Evolutionary conservation across 2,329 filamentous ascomycete species (phyloP).

Genomic region (Blastomyces emzantsi): DNA sequence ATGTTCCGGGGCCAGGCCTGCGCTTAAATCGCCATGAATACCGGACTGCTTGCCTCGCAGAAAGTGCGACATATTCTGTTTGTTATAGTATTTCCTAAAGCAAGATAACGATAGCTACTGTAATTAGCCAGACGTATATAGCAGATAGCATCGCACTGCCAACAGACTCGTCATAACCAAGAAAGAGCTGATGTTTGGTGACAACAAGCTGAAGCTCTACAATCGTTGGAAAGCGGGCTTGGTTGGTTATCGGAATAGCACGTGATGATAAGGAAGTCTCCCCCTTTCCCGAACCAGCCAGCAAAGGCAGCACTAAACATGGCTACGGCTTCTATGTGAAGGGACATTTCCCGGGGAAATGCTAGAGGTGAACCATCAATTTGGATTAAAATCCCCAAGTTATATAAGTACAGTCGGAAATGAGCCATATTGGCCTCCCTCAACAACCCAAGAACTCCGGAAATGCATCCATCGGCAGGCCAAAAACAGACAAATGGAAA

Average conservation of each 20-base stretch:
- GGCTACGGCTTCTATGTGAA: background rate
- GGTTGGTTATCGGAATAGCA: background rate
- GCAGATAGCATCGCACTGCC: background rate
- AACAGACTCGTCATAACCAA: background rate
- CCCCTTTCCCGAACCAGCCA: background rate
- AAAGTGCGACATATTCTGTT: slow-evolving; percentile 66
- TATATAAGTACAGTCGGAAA: slow-evolving; percentile 2
- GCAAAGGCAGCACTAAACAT: background rate
- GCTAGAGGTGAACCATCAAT: background rate
- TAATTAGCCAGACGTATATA: background rate
- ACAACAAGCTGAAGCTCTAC: background rate
- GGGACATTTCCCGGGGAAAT: background rate
- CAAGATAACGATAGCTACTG: background rate
- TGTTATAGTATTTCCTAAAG: background rate
- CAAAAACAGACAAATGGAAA: background rate
- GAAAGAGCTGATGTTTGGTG: background rate
- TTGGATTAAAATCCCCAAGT: background rate
- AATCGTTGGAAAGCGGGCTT: background rate
- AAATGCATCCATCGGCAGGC: background rate
- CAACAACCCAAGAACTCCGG: background rate
- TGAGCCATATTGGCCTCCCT: background rate
- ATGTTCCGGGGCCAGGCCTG: slow-evolving; percentile 64
- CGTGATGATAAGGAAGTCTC: slow-evolving; percentile 1
- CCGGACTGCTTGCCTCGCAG: slow-evolving; percentile 88
- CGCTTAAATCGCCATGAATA: slow-evolving; percentile 82